phyloP scores from a whole-genome alignment of 371 early-diverging fungal species.

The Apophysomyces sp. region DNA sequence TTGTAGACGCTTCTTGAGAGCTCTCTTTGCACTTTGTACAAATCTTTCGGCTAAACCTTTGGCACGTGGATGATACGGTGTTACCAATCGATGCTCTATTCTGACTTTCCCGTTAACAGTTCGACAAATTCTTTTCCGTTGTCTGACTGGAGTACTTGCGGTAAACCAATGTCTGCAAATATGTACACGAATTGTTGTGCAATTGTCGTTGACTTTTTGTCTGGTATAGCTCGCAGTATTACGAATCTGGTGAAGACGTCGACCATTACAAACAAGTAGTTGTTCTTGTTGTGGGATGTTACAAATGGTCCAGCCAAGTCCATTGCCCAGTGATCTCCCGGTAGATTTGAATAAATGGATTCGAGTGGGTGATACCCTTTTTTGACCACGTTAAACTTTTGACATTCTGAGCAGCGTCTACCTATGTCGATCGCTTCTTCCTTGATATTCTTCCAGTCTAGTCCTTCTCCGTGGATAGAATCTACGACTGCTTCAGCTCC shows the following conservation, averaged over 20 bases:
- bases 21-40: constrained; percentile 11
- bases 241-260: constrained; percentile 22
- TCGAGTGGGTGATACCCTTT: constrained; percentile 18
- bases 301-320: constrained; percentile 26
- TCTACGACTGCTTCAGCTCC: constrained; percentile 15
- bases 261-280: constrained; percentile 16
- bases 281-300: constrained; percentile 7
- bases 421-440: constrained; percentile 13
- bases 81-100: neutral
- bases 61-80: too few species aligned
- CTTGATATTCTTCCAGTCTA: constrained; percentile 17
- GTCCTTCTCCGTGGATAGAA: constrained; percentile 6
- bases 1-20: constrained; percentile 11
- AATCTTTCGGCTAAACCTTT: constrained; percentile 8
- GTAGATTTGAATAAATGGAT: constrained; percentile 14
- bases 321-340: constrained; percentile 24
- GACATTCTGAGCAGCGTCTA: constrained; percentile 14
- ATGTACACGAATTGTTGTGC: constrained; percentile 8
- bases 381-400: constrained; percentile 6
- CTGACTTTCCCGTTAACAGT: neutral
- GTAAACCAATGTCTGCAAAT: constrained; percentile 24
- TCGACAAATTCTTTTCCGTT: constrained; percentile 27
- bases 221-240: constrained; percentile 12
- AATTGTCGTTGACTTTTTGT: constrained; percentile 14
- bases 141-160: constrained; percentile 16